Evolutionary conservation across 441 rosid species (phyloP), one percentile per base, ranked within the genome.

Genomic region (Rhodomyrtus psidioides): DNA sequence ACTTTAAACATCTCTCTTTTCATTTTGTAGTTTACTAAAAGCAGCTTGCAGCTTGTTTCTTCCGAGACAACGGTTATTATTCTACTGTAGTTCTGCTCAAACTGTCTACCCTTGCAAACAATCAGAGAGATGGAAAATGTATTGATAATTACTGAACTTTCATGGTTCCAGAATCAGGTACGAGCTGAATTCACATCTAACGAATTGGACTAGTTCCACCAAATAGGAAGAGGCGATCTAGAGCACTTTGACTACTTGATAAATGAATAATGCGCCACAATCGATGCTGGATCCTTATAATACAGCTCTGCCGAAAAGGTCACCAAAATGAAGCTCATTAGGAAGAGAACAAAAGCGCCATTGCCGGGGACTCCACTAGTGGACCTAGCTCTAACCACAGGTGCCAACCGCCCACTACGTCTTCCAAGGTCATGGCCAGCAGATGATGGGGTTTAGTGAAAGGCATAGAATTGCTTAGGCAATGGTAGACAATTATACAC

Each of bases 301-400:
- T 34, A 62, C 7, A 13, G 76, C 46, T 65, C 46, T 65, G 76
- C 76, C 0, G 14, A 19, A 65, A 65, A 65, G 14, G 46, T 65
- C 24, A 10, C 70, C 42, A 74, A 53, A n/a, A 87, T 85, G 76
- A 34, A 65, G 46, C 44, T 34, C 46, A 65, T 34, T 86, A 82
- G 84, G 84, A 86, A 59, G 84, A 84, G 60, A 83, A 86, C 59
- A 54, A 84, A 90, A 88, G 86, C 84, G n/a, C 88, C 84, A 85
- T 84, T 28, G 55, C 53, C 44, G 87, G 12, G 90, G 92, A 92
- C 89, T 91, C 93, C 93, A 91, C 90, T 51, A 46, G 75, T 44
- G 86, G 84, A 89, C 86, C 58, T 79, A 88, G 34, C 75, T 90
- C 46, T 8, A 27, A 86, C 51, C 79, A 83, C 82, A 88, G 84